Conservation (phyloP, 163 green algal genomes). For the Trebouxiophyceae sp. region DNA sequence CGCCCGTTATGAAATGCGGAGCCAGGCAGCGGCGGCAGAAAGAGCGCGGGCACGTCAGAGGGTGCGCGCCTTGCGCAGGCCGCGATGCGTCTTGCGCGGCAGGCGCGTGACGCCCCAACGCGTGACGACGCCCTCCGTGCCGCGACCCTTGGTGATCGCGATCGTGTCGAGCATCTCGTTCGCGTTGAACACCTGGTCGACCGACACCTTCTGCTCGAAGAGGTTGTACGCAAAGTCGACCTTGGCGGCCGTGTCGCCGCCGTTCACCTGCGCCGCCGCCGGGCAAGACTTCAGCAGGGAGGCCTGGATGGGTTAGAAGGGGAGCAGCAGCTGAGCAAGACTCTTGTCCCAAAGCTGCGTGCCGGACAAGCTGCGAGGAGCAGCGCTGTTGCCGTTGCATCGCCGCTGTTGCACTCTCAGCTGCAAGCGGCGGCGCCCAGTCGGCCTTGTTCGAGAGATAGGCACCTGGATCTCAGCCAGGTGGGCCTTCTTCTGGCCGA, state of each 20-base stretch:
- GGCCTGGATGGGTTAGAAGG: too few species aligned
- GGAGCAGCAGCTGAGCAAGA: not conserved
- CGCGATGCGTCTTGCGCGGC: constrained; percentile 98
- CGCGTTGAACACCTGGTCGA: constrained; percentile 65
- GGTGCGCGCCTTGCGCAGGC: constrained; percentile 86
- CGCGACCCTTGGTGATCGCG: constrained; percentile 90
- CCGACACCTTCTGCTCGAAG: constrained; percentile 80
- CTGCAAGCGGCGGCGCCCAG: too few species aligned
- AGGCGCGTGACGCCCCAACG: constrained; percentile 97
- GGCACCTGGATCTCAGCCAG: constrained; percentile 95
- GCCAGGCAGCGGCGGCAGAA: not conserved
- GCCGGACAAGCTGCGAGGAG: too few species aligned
- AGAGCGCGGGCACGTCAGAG: not conserved
- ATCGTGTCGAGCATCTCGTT: constrained; percentile 99
- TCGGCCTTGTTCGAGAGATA: too few species aligned
- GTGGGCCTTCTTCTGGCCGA: constrained; percentile 97
- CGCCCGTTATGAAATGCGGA: not conserved
- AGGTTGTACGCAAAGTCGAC: constrained; percentile 86
- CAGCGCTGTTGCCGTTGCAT: too few species aligned
- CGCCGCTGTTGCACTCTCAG: too few species aligned
- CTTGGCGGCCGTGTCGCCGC: constrained; percentile 85
- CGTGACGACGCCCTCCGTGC: constrained; percentile 95
- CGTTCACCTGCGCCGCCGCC: constrained; percentile 79
- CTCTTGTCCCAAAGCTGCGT: too few species aligned
- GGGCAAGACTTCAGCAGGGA: too few species aligned